Evolutionary conservation across 352 stramenopile genomes (phyloP).

Genomic region (Globisporangium emineosum): DNA sequence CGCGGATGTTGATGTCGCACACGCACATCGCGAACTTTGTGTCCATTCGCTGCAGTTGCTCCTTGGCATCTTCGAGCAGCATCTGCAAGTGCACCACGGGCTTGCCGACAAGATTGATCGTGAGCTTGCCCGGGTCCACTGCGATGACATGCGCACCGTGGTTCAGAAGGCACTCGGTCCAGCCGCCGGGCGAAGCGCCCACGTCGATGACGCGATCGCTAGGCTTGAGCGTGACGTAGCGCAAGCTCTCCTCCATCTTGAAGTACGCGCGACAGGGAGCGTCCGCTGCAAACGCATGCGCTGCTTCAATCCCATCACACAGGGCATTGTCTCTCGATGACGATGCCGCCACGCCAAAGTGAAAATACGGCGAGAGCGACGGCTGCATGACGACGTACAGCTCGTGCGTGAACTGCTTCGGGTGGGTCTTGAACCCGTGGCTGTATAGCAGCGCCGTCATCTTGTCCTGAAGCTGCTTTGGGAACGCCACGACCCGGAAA

Average conservation of each 20-base stretch:
- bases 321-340: background rate
- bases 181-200: constrained; percentile 49
- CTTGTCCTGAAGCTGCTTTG: constrained; percentile 31
- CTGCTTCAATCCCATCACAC: background rate
- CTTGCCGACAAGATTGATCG: constrained; percentile 23
- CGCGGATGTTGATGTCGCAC: constrained; percentile 43
- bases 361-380: constrained; percentile 24
- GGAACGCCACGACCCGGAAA: constrained; percentile 36
- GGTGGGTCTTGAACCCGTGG: constrained; percentile 32
- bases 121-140: constrained; percentile 49
- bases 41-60: constrained; percentile 22
- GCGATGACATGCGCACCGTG: constrained; percentile 44
- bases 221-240: constrained; percentile 17
- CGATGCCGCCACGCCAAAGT: constrained; percentile 31
- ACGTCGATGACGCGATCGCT: constrained; percentile 43
- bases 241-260: constrained; percentile 49
- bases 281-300: constrained; percentile 18
- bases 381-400: constrained; percentile 37
- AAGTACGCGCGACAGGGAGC: constrained; percentile 52
- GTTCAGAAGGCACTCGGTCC: constrained; percentile 46
- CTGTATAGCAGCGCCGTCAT: constrained; percentile 29
- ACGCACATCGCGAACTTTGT: constrained; percentile 39
- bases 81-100: constrained; percentile 40
- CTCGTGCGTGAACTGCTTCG: constrained; percentile 44
- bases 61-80: constrained; percentile 37